Base-by-base conservation (phyloP, 2,329 filamentous ascomycete genomes). In the Magnaporthiopsis incrustans region DNA sequence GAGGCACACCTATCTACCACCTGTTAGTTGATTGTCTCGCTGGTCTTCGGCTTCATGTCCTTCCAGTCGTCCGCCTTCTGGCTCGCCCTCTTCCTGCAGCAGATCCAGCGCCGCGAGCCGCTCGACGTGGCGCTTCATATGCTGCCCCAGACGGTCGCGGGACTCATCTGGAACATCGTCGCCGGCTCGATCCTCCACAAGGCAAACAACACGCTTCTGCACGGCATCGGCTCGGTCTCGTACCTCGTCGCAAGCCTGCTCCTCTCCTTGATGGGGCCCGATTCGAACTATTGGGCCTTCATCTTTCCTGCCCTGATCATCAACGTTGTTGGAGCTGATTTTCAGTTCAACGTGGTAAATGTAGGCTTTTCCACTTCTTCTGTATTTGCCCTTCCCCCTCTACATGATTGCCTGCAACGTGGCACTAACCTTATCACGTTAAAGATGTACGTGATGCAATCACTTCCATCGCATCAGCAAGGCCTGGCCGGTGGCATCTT, bases 301-400 rank as follows among this genome's bases (percentile, higher is more conserved):
- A 79, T 83, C 7, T 90, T 90, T 70, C 85, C 87, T 0, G 81
- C 81, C 0, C 73, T 89, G 56, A 73, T 86, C 6, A 73, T 90
- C 32, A 81, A 82, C 27, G 87, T 89, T 1, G 76, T 88, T 4
- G 88, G 88, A 1, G 86, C 86, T 0, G 88, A 90, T 70, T 82
- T 90, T 44, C 83, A 89, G 65, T 90, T 89, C 72, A 89, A 89
- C 66, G 87, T 90, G 27, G 82, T 84, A 4, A 90, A 90, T 69
- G 83, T 86, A 71, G 68, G 82, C 3, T 74, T n/a, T 3, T 26
- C 25, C 4, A 4, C 38, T 10, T 10, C 33, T 35, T 10, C 33
- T 2, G 8, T 7, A 33, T 33, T 26, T 26, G 2, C 5, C 38
- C 53, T 32, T 35, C 26, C 32, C 11, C 44, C 6, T 18, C 26